Conservation (phyloP, 2,329 filamentous ascomycete species). For the Talaromyces sp. region DNA sequence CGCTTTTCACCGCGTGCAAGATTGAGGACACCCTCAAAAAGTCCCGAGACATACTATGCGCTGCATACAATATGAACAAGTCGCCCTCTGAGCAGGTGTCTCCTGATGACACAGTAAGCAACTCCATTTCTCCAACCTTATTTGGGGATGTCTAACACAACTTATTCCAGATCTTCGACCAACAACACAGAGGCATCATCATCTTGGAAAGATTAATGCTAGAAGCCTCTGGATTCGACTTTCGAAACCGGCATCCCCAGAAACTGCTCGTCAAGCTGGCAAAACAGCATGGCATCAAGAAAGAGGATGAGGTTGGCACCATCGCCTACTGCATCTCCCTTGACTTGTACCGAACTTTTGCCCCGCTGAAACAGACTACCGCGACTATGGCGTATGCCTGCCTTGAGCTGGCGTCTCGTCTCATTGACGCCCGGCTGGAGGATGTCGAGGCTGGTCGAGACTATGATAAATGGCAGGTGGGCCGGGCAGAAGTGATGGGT, state of each 20-base stretch:
- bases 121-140: background rate
- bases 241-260: conserved; percentile 81
- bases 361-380: conserved; percentile 82
- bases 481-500: conserved; percentile 45
- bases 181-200: conserved; percentile 72
- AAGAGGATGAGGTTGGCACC: conserved; percentile 51
- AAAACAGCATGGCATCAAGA: conserved; percentile 52
- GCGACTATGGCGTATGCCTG: conserved; percentile 79
- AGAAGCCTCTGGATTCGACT: conserved; percentile 90
- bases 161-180: conserved; percentile 66
- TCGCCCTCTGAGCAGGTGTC: conserved; percentile 61
- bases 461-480: conserved; percentile 47
- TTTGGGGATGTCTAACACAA: background rate
- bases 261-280: conserved; percentile 77
- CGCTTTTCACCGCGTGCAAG: conserved; percentile 90
- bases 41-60: conserved; percentile 85
- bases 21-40: conserved; percentile 98
- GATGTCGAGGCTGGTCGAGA: conserved; percentile 42
- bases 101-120: conserved; percentile 71
- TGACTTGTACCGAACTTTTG: conserved; percentile 89
- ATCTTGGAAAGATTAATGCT: conserved; percentile 88
- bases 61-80: conserved; percentile 78
- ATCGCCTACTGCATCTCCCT: conserved; percentile 76
- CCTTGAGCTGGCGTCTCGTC: conserved; percentile 70
- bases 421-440: conserved; percentile 55